These are phyloP conservation scores for Boletus sensibilis DNA, from an alignment of 768 basidiomycete genomes.

Conservation along the genomic window DNA sequence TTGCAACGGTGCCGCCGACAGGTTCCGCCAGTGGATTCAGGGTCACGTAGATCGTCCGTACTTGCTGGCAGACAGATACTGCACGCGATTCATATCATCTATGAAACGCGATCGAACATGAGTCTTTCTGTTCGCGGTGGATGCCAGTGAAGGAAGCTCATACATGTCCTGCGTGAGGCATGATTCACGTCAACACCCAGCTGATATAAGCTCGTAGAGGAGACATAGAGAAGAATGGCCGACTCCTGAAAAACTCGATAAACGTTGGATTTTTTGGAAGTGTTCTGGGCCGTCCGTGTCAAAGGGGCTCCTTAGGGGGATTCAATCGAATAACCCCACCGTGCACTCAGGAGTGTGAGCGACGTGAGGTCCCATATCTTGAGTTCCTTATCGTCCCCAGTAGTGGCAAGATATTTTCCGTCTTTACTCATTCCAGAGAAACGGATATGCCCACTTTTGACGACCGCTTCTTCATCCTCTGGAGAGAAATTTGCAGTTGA, in stretches of 20 bases:
- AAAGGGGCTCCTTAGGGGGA: not conserved
- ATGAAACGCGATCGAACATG: slow-evolving; percentile 1
- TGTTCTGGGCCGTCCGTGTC: slow-evolving; percentile 46
- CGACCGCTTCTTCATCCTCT: slow-evolving; percentile 32
- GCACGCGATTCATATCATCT: slow-evolving; percentile 78
- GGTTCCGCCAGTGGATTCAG: slow-evolving; percentile 66
- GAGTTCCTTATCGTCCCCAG: slow-evolving; percentile 79
- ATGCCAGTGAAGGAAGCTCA: slow-evolving; percentile 1
- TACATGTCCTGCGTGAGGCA: slow-evolving; percentile 42
- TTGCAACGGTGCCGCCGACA: slow-evolving; percentile 41
- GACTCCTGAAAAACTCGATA: slow-evolving; percentile 59
- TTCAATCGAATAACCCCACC: slow-evolving; percentile 43
- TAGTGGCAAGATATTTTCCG: slow-evolving; percentile 53
- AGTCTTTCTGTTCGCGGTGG: not conserved
- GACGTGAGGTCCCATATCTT: slow-evolving; percentile 68
- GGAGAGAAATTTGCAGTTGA: slow-evolving; percentile 41
- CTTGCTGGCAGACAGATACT: slow-evolving; percentile 53
- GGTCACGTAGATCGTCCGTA: slow-evolving; percentile 67
- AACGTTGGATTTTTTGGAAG: slow-evolving; percentile 81
- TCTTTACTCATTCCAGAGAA: slow-evolving; percentile 52
- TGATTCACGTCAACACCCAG: not conserved
- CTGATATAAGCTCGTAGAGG: not conserved
- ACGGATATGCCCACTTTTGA: slow-evolving; percentile 56
- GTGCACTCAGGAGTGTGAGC: slow-evolving; percentile 55
- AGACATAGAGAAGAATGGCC: slow-evolving; percentile 48